Evolutionary conservation across 1,284 basidiomycete species (phyloP), one percentile per base, ranked within the genome.

Genomic region (Limonomyces culmigenus): DNA sequence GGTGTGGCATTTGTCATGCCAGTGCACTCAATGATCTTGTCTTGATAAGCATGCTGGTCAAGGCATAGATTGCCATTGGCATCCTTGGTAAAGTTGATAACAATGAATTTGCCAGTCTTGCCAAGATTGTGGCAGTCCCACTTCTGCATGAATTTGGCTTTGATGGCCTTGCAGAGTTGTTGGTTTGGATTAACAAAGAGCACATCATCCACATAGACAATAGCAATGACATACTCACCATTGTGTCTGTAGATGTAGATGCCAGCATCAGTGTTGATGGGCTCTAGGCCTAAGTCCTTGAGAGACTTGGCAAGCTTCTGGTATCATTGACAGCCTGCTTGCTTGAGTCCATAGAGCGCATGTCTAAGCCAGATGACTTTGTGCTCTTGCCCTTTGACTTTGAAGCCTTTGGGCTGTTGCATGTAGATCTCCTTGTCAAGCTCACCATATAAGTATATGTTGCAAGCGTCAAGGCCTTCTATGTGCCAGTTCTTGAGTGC

Each of bases 361-460:
- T 19, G 17, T 4, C 11, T 2, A 3, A 40, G 35, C 13, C 19
- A 31, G 29, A 20, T n/a, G 17, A 37, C 39, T 40, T 37, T 32
- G 21, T 25, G 10, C 10, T n/a, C 10, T n/a, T 8, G 30, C 13
- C 17, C 36, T 23, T 13, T 23, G n/a, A 4, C 35, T 12, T 32
- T 19, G 19, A 32, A 25, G 15, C 31, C 25, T 15, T 27, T 16
- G 23, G 31, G 35, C 29, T 38, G 32, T 18, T 38, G 15, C 37
- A 32, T 32, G 16, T 32, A 43, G 8, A 59, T 47, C 33, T 58
- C 53, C 31, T 56, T 50, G 5, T 56, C 45, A 2, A 60, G 44
- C 14, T 47, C 36, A 3, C 56, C 50, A 47, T 61, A 53, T 0
- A 60, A 48, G 40, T 55, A 64, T 1, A 59, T 57, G 1, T 47